Percentiles rank a stretch among this genome's conserved stretches.
phyloP scores from a whole-genome alignment of 2,329 filamentous ascomycete genomes.

The Pseudogymnoascus sp. region DNA sequence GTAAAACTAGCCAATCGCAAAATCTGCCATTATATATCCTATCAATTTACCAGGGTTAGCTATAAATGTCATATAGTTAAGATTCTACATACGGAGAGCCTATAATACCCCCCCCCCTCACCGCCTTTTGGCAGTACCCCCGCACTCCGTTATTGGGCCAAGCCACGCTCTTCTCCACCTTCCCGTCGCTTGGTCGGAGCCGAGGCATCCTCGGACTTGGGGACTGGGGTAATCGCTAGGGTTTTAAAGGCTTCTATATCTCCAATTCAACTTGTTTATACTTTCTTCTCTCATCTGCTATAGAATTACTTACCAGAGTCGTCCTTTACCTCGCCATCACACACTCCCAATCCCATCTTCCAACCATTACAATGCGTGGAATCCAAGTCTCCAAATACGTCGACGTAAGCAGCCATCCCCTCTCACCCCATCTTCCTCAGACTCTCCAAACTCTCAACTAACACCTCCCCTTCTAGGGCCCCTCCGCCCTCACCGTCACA shows the following conservation, averaged over 20 bases:
- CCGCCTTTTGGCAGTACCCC: background rate
- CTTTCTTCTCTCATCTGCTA: background rate
- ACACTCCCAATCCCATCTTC: background rate
- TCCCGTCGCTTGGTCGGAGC: background rate
- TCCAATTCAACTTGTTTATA: background rate
- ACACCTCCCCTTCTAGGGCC: conserved; percentile 46
- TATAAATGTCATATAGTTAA: too few relatives aligned
- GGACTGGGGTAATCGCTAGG: background rate
- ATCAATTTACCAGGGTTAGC: too few relatives aligned
- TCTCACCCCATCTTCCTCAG: conserved; percentile 14
- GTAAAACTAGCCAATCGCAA: too few relatives aligned
- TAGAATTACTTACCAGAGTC: background rate
- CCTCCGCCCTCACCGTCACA: conserved; percentile 69
- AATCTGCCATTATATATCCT: too few relatives aligned
- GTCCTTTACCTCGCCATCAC: background rate
- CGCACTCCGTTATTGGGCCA: background rate
- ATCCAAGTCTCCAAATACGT: conserved; percentile 70
- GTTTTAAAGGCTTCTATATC: background rate
- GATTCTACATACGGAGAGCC: too few relatives aligned
- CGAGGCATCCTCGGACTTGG: background rate
- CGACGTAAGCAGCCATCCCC: conserved; percentile 44
- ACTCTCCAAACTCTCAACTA: background rate
- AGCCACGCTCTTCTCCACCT: background rate
- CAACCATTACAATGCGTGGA: conserved; percentile 52
- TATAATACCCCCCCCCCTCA: too few relatives aligned